Evolutionary conservation across 352 stramenopile genomes (phyloP), one percentile per base, ranked within the genome.

Genomic region (Pythium plurisporium): DNA sequence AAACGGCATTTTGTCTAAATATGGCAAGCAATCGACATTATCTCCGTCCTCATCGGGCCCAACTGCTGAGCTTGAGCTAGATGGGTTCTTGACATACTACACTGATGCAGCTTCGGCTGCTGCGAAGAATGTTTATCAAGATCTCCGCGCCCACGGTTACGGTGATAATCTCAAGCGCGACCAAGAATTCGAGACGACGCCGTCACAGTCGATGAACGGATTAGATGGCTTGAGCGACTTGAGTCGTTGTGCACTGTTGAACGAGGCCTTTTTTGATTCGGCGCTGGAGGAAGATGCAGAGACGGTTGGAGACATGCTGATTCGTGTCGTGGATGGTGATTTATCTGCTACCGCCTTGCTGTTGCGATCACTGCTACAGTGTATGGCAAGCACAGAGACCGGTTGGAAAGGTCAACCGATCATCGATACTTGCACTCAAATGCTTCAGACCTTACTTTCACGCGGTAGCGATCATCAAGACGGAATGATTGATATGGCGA

Each of bases 251-350:
- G 79, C 86, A 17, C 58, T 95, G 19, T 59, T 87, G 1, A 91
- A 84, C 31, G 79, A 92, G 23, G 81, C 87, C 12, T 94, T 95
- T 56, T 83, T 95, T 29, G 83, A 95, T 48, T 89, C 82, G 23
- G 86, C 83, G 15, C 70, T 95, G 5, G 86, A 95, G 54, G 86
- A 95, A 66, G 83, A 95, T 60, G 82, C 83, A 17, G 86, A 95
- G 47, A 91, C 79, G 5, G 83, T 86, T 15, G 71, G 70, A 10
- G 83, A 95, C 31, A 59, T 95, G 33, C 48, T 95, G 34, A 44
- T 92, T 15, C 78, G 82, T 10, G 66, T 94, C 36, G 82, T 79
- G 55, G 70, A 91, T 20, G 79, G 81, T 27, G 72, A 89, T 38
- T 54, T 63, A n/a, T 46, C 58, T 2, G 88, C 82, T 37, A 91